A percentile compares a stretch with the other conserved stretches of the same genome.
Conservation (phyloP, 306 rosid species). For the Rubus parviflorus region DNA sequence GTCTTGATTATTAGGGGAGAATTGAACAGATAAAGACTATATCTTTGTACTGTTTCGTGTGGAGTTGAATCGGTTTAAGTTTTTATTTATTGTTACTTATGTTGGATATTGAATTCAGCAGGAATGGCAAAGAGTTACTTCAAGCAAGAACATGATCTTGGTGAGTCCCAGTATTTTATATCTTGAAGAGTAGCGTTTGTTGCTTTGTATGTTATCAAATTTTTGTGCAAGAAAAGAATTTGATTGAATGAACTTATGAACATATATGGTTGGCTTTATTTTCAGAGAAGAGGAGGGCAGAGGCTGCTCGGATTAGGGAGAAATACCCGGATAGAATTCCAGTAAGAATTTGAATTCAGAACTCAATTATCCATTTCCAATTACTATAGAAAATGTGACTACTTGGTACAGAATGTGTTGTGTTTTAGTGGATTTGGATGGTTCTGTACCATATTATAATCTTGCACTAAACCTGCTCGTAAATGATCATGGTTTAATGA, state of each 20-base stretch:
- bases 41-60: background rate
- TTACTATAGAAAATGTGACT: background rate
- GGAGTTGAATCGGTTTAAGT: background rate
- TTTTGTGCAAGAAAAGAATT: background rate
- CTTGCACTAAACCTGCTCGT: background rate
- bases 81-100: background rate
- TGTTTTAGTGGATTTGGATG: background rate
- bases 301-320: slow-evolving; percentile 89
- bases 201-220: background rate
- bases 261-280: slow-evolving; percentile 12
- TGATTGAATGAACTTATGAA: background rate
- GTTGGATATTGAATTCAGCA: slow-evolving; percentile 49
- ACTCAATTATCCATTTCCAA: slow-evolving; percentile 3
- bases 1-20: background rate
- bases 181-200: background rate
- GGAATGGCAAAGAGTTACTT: slow-evolving; percentile 89
- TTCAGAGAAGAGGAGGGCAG: slow-evolving; percentile 87
- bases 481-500: background rate
- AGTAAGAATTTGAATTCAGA: slow-evolving; percentile 42
- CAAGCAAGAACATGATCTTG: slow-evolving; percentile 98
- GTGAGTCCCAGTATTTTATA: slow-evolving; percentile 33
- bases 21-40: background rate
- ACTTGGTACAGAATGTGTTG: background rate
- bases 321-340: slow-evolving; percentile 94
- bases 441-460: background rate